A percentile compares a stretch with the other conserved stretches of the same genome.
These are phyloP conservation scores for Aspergillus ruber DNA, from an alignment of 2,329 filamentous ascomycete species.

Conservation along the genomic window DNA sequence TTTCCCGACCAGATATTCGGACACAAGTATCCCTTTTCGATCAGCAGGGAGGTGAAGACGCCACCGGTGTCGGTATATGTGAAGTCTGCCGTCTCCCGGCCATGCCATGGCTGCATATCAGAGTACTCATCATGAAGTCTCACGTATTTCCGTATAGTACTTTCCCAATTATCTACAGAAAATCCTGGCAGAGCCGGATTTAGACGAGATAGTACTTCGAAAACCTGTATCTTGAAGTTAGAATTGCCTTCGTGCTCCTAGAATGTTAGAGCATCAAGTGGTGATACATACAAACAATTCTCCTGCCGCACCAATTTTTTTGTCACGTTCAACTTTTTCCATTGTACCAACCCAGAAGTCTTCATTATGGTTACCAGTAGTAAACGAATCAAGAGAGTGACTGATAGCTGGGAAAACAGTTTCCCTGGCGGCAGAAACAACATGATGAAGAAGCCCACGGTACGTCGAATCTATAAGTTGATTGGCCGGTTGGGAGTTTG, in stretches of 20 bases:
- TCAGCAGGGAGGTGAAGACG: slow-evolving; percentile 5
- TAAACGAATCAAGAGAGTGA: neutral
- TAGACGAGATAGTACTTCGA: neutral
- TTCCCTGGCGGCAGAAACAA: slow-evolving; percentile 2
- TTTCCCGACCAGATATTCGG: slow-evolving; percentile 13
- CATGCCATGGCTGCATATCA: slow-evolving; percentile 35
- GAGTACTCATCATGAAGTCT: slow-evolving; percentile 36
- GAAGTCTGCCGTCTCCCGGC: slow-evolving; percentile 44
- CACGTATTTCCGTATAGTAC: slow-evolving; percentile 41
- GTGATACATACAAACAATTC: neutral
- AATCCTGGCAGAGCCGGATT: slow-evolving; percentile 26
- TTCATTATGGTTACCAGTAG: neutral
- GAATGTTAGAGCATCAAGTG: neutral
- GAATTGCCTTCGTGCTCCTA: neutral
- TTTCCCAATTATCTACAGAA: slow-evolving; percentile 41
- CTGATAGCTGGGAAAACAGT: slow-evolving; percentile 1
- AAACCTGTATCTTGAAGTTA: neutral
- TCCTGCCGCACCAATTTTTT: neutral
- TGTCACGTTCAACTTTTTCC: neutral
- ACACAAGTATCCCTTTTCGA: slow-evolving; percentile 6
- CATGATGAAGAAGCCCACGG: neutral
- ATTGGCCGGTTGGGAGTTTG: neutral
- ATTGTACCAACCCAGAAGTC: neutral
- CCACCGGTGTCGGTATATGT: slow-evolving; percentile 30
- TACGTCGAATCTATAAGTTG: neutral